Evolutionary conservation across 2,329 filamentous ascomycete species (phyloP).

Genomic region (Ophidiomyces ophidiicola): DNA sequence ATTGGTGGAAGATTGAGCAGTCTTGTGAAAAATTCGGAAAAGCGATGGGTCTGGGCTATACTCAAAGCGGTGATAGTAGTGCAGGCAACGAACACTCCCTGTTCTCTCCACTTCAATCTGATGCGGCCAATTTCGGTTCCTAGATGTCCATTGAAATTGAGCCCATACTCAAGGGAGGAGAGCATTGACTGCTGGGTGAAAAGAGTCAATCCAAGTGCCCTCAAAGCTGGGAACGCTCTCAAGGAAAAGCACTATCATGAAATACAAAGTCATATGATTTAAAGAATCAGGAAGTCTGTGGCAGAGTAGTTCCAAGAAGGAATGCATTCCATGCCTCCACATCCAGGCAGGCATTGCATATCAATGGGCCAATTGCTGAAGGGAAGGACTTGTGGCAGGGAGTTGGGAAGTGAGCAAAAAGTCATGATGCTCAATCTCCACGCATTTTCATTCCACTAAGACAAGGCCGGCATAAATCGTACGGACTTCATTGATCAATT

Average conservation of each 20-base stretch:
- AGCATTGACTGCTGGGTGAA: slow-evolving; percentile 29
- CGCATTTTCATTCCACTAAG: slow-evolving; percentile 78
- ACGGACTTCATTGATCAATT: slow-evolving; percentile 61
- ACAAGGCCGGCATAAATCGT: slow-evolving; percentile 59
- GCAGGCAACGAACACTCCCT: slow-evolving; percentile 43
- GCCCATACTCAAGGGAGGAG: slow-evolving; percentile 28
- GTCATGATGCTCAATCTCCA: slow-evolving; percentile 75
- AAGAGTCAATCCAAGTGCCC: slow-evolving; percentile 70
- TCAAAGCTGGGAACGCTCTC: slow-evolving; percentile 74
- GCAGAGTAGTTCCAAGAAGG: slow-evolving; percentile 63
- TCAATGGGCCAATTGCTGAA: slow-evolving; percentile 59
- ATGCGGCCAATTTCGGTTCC: slow-evolving; percentile 37
- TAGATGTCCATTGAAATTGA: slow-evolving; percentile 35
- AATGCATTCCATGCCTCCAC: slow-evolving; percentile 88
- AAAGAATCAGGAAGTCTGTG: slow-evolving; percentile 61
- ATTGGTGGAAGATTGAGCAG: no score
- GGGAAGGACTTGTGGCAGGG: slow-evolving; percentile 56
- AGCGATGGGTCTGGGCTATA: no score
- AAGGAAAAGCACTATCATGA: slow-evolving; percentile 74
- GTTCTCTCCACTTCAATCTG: slow-evolving; percentile 39
- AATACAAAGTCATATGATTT: slow-evolving; percentile 84
- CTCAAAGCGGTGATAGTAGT: slow-evolving; percentile 44
- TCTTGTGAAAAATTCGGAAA: no score
- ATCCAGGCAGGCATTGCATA: slow-evolving; percentile 87
- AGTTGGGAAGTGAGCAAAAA: slow-evolving; percentile 83